phyloP scores from a whole-genome alignment of 2,329 filamentous ascomycete species.

The Chaetomiaceae sp. region DNA sequence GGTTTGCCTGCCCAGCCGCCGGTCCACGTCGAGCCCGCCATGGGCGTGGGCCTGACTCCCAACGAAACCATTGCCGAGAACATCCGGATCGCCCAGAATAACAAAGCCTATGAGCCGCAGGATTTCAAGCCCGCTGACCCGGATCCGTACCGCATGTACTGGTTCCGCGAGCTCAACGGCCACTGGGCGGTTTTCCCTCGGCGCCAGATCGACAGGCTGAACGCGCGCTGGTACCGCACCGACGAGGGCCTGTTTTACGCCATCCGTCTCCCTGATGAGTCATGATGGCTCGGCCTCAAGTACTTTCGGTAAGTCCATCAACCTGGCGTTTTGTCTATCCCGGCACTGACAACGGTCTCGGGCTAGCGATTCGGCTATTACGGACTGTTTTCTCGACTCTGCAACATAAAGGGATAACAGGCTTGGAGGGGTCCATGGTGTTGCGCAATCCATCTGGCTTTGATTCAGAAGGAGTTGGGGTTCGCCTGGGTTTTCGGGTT shows the following conservation, averaged over 20 bases:
- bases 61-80: slow-evolving; percentile 45
- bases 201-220: slow-evolving; percentile 55
- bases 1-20: slow-evolving; percentile 20
- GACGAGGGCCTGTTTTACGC: slow-evolving; percentile 59
- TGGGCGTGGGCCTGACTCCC: slow-evolving; percentile 49
- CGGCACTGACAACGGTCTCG: neutral
- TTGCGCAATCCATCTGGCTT: neutral
- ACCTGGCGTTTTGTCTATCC: neutral
- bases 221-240: slow-evolving; percentile 55
- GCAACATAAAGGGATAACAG: neutral
- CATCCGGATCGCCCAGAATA: slow-evolving; percentile 45
- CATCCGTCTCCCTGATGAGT: slow-evolving; percentile 36
- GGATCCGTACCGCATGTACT: slow-evolving; percentile 57
- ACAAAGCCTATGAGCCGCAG: slow-evolving; percentile 52
- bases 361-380: neutral
- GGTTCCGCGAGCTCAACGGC: slow-evolving; percentile 56
- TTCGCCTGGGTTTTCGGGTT: slow-evolving; percentile 1
- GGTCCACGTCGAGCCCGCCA: slow-evolving; percentile 42
- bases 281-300: neutral
- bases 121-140: slow-evolving; percentile 61
- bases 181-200: slow-evolving; percentile 57
- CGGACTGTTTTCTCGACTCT: neutral
- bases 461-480: neutral
- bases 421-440: neutral
- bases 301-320: neutral